Conservation (phyloP, 768 basidiomycete genomes). For the Phylloporus sp. region DNA sequence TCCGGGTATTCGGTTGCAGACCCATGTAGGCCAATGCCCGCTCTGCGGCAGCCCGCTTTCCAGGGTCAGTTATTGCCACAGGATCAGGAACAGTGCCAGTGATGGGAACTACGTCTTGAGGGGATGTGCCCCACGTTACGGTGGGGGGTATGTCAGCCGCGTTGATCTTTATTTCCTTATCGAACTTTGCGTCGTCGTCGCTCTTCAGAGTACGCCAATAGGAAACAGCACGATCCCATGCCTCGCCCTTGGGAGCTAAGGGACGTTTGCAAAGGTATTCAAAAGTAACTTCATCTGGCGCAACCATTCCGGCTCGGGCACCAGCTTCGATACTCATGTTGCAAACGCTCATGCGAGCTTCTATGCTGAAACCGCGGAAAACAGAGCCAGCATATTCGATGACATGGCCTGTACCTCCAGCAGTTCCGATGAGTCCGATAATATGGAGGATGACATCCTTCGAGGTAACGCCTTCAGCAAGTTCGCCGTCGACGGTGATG, state of each 20-base stretch:
- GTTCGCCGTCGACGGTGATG: slow-evolving; percentile 79
- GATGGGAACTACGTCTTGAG: slow-evolving; percentile 83
- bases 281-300: slow-evolving; percentile 85
- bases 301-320: slow-evolving; percentile 90
- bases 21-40: slow-evolving; percentile 87
- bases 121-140: slow-evolving; percentile 90
- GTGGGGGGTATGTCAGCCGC: slow-evolving; percentile 88
- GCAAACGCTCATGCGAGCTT: slow-evolving; percentile 86
- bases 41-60: slow-evolving; percentile 64
- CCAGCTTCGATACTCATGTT: slow-evolving; percentile 97
- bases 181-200: slow-evolving; percentile 82
- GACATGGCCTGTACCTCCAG: slow-evolving; percentile 86
- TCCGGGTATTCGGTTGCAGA: slow-evolving; percentile 67
- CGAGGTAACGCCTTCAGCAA: slow-evolving; percentile 77
- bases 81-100: slow-evolving; percentile 81
- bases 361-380: slow-evolving; percentile 82
- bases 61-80: slow-evolving; percentile 55
- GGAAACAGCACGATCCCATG: slow-evolving; percentile 80
- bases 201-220: slow-evolving; percentile 81
- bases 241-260: slow-evolving; percentile 76
- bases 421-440: slow-evolving; percentile 90
- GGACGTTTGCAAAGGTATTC: slow-evolving; percentile 79
- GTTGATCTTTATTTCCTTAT: slow-evolving; percentile 73
- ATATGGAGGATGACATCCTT: slow-evolving; percentile 91
- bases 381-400: slow-evolving; percentile 92